Evolutionary conservation across 208 protist species (phyloP).

Genomic region (Acanthamoeba castellanii): DNA sequence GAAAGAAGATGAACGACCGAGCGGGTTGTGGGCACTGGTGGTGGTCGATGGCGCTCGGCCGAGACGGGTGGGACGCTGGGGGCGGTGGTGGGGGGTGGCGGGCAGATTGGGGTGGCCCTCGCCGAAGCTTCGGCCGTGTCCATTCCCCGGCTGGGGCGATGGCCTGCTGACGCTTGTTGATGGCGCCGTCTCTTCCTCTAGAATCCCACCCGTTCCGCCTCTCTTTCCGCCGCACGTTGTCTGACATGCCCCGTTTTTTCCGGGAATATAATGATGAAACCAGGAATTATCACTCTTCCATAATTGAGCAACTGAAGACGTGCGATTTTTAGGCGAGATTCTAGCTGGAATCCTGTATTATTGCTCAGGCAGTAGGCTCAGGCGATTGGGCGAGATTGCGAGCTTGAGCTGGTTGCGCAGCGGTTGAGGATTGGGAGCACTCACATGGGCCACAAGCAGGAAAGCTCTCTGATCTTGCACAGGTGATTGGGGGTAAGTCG

Average conservation of each 20-base stretch:
- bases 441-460: too few relatives aligned
- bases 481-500: too few relatives aligned
- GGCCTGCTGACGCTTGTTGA: not conserved
- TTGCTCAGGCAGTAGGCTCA: not conserved
- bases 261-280: not conserved
- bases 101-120: slow-evolving; percentile 59
- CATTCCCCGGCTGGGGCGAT: not conserved
- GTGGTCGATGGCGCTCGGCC: not conserved
- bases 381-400: not conserved
- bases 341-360: not conserved
- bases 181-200: not conserved
- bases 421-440: not conserved
- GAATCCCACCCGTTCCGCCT: not conserved
- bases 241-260: not conserved
- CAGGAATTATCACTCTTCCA: not conserved
- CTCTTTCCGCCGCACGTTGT: not conserved
- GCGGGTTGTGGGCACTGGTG: not conserved
- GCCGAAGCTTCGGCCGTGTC: slow-evolving; percentile 41
- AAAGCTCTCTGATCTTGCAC: too few relatives aligned
- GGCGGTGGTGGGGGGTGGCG: not conserved
- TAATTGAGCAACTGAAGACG: not conserved
- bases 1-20: not conserved
- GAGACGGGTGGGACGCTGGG: not conserved
- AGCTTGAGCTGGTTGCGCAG: not conserved
- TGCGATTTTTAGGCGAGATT: not conserved